Base-by-base conservation (phyloP, 164 flowering plant species). In the Annona cherimola region DNA sequence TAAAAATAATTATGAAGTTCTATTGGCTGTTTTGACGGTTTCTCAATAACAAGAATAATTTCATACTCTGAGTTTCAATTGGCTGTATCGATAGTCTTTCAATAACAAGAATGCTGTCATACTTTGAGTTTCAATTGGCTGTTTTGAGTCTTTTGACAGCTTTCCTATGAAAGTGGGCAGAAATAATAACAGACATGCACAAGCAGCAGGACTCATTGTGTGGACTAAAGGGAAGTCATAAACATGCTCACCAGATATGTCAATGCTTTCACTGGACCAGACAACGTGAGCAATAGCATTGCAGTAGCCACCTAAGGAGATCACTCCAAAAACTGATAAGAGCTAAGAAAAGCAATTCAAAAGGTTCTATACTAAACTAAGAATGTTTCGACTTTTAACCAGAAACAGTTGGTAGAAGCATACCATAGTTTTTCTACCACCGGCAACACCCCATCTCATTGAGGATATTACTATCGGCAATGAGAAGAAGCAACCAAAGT, bases 401-500 rank as follows among this genome's bases (percentile, higher is more conserved):
- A 42, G 20, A 14, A 61, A 16, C 14, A 3, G 14, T 2, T n/a
- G 7, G 20, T 19, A 43, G 45, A 44, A 11, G 73, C 89, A 67
- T 69, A 94, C 98, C 97, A 89, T 86, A 11, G 97, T 91, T 77
- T 94, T 94, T 71, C 96, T 85, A 73, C 97, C 98, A 79, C 89
- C 96, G 50, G 88, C 85, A 74, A 89, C 70, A 66, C 91, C 97
- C 98, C 98, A 92, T 86, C 94, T 84, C 81, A 94, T 78, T 2
- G 96, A 89, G 41, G 98, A 84, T 40, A 94, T 73, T 12, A 94
- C 96, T 50, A 92, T 94, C 26, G 98, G 98, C 85, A 92, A 84
- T 14, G 96, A 78, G 76, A 92, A 92, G 84, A 92, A 92, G 76
- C 98, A 89, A 20, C 94, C 97, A 75, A 92, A 91, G 83, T 90